phyloP scores from a whole-genome alignment of 164 flowering plant genomes.

The Pachysandra terminalis region DNA sequence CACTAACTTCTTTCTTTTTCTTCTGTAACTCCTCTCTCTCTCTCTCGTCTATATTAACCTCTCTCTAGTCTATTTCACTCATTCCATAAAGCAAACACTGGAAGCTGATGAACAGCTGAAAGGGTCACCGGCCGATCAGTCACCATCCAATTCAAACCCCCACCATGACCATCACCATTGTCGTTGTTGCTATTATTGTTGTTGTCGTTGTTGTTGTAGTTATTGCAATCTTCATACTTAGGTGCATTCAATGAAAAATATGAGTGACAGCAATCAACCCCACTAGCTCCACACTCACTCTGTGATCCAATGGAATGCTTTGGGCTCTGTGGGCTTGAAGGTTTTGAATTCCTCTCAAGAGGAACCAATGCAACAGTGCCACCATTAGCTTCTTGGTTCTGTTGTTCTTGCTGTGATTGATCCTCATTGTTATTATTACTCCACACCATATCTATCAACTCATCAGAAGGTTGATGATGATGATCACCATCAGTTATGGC shows the following conservation, averaged over 20 bases:
- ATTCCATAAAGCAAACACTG: conserved; percentile 37
- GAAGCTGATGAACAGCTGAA: conserved; percentile 6
- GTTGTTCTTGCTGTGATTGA: conserved; percentile 18
- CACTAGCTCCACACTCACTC: neutral
- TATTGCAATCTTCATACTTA: neutral
- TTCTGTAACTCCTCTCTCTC: too few species aligned
- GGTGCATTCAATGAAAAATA: conserved; percentile 1
- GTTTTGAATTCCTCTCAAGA: conserved; percentile 12
- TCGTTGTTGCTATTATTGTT: too few species aligned
- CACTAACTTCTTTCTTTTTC: too few species aligned
- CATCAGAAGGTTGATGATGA: conserved; percentile 26
- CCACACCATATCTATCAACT: conserved; percentile 40
- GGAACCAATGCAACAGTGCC: conserved; percentile 13
- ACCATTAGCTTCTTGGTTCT: neutral
- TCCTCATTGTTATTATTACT: conserved; percentile 10
- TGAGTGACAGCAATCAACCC: neutral
- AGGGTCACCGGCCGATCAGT: neutral
- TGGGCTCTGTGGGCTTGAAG: conserved; percentile 25
- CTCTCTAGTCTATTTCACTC: conserved; percentile 13
- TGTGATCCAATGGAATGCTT: neutral
- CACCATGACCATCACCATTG: neutral
- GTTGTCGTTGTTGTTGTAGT: too few species aligned
- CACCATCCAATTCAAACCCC: conserved; percentile 1
- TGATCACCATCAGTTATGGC: conserved; percentile 29
- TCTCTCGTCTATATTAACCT: too few species aligned